These are phyloP conservation scores for Dendrobium chrysotoxum DNA, from an alignment of 106 monocot species.

Conservation along the genomic window DNA sequence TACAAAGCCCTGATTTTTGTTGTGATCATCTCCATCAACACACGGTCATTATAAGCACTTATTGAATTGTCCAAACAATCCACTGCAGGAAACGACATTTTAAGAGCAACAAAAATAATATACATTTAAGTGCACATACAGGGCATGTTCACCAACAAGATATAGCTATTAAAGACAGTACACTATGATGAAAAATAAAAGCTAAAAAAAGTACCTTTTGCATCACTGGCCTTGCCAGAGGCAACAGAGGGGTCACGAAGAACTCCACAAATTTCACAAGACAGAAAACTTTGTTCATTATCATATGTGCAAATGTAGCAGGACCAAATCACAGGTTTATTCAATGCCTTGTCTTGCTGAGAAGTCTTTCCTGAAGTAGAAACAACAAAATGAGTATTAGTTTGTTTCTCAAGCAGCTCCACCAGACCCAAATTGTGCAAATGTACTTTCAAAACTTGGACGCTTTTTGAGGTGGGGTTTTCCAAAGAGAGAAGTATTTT, in stretches of 20 bases:
- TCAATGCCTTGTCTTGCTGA: constrained; percentile 16
- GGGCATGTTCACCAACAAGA: not conserved
- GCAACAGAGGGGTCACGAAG: constrained; percentile 29
- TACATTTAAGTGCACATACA: not conserved
- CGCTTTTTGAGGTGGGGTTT: too few relatives aligned
- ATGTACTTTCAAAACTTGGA: too few relatives aligned
- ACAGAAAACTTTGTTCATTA: constrained; percentile 48
- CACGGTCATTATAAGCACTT: not conserved
- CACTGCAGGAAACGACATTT: not conserved
- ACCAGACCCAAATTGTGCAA: not conserved
- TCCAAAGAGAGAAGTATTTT: too few relatives aligned
- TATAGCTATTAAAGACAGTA: not conserved
- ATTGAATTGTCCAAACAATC: not conserved
- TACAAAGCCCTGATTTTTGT: not conserved
- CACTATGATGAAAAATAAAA: not conserved
- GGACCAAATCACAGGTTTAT: constrained; percentile 39
- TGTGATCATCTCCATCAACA: not conserved
- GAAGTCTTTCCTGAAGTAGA: constrained; percentile 19
- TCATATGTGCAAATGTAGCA: constrained; percentile 81
- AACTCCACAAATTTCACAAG: constrained; percentile 86
- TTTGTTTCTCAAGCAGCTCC: not conserved
- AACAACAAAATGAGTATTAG: constrained; percentile 12
- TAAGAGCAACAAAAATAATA: not conserved
- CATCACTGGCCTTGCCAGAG: constrained; percentile 10
- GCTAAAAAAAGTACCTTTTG: constrained; percentile 25